A percentile compares a stretch with the other conserved stretches of the same genome.
Evolutionary conservation across 1,139 yeast species (phyloP).

Genomic region (Cylindricascospora bacillispora): DNA sequence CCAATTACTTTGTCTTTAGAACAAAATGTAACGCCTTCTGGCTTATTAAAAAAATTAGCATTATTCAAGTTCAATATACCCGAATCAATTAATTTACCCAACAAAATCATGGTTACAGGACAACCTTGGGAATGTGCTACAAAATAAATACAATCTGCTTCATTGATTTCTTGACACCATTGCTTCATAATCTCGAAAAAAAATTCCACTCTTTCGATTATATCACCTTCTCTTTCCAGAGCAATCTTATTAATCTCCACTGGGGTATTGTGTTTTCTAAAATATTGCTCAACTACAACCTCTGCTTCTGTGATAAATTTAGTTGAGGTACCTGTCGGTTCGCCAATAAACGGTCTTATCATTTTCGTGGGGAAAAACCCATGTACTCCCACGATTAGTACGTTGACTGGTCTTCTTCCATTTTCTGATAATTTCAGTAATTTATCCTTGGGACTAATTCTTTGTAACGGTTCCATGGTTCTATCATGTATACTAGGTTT

Average conservation of each 20-base stretch:
- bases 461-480: slow-evolving; percentile 6
- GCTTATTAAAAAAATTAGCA: slow-evolving; percentile 10
- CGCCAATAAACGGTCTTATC: slow-evolving; percentile 76
- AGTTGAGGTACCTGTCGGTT: slow-evolving; percentile 85
- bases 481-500: slow-evolving; percentile 7
- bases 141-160: slow-evolving; percentile 74
- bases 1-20: slow-evolving; percentile 46
- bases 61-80: slow-evolving; percentile 39
- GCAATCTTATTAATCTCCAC: slow-evolving; percentile 81
- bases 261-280: slow-evolving; percentile 37
- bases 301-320: slow-evolving; percentile 85
- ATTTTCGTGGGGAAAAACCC: slow-evolving; percentile 87
- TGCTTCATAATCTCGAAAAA: slow-evolving; percentile 60
- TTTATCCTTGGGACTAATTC: slow-evolving; percentile 12
- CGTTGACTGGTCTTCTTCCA: slow-evolving; percentile 16
- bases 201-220: slow-evolving; percentile 71
- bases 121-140: slow-evolving; percentile 96
- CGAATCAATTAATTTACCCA: slow-evolving; percentile 57
- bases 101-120: slow-evolving; percentile 72
- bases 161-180: slow-evolving; percentile 57
- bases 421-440: slow-evolving; percentile 12
- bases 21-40: slow-evolving; percentile 10
- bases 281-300: slow-evolving; percentile 60
- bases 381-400: slow-evolving; percentile 77
- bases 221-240: slow-evolving; percentile 83